These are phyloP conservation scores for Xylogone sp. DNA, from an alignment of 2,329 filamentous ascomycete genomes.

Conservation along the genomic window DNA sequence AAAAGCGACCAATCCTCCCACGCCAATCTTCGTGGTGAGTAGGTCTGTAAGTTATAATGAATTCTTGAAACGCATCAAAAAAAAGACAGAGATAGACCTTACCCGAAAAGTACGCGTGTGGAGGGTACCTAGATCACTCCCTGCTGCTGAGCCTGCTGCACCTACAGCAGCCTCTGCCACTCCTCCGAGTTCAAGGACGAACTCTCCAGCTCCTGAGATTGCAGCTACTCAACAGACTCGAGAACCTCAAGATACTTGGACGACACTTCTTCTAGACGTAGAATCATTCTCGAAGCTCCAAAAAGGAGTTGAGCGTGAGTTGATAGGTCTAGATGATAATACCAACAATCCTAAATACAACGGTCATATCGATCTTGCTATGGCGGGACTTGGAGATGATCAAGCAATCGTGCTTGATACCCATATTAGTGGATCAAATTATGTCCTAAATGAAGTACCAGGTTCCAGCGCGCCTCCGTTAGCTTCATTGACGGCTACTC, in stretches of 20 bases:
- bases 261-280: conserved; percentile 42
- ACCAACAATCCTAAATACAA: conserved; percentile 76
- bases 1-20: conserved; percentile 56
- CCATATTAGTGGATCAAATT: conserved; percentile 55
- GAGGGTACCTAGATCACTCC: conserved; percentile 23
- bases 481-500: not conserved
- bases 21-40: conserved; percentile 67
- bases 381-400: conserved; percentile 66
- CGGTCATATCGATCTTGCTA: conserved; percentile 61
- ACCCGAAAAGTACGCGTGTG: conserved; percentile 69
- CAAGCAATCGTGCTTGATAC: conserved; percentile 84
- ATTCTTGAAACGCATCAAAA: conserved; percentile 76
- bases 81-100: conserved; percentile 60
- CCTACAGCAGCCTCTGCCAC: conserved; percentile 39
- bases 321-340: conserved; percentile 62
- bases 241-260: conserved; percentile 35
- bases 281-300: conserved; percentile 60
- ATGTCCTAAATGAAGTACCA: conserved; percentile 46
- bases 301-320: conserved; percentile 60
- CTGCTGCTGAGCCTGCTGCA: conserved; percentile 25
- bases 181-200: conserved; percentile 27
- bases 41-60: conserved; percentile 64
- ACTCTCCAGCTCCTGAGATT: conserved; percentile 15
- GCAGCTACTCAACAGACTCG: conserved; percentile 6
- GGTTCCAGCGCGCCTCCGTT: not conserved